Evolutionary conservation across 306 rosid genomes (phyloP).

Genomic region (Pyrus pyrifolia): DNA sequence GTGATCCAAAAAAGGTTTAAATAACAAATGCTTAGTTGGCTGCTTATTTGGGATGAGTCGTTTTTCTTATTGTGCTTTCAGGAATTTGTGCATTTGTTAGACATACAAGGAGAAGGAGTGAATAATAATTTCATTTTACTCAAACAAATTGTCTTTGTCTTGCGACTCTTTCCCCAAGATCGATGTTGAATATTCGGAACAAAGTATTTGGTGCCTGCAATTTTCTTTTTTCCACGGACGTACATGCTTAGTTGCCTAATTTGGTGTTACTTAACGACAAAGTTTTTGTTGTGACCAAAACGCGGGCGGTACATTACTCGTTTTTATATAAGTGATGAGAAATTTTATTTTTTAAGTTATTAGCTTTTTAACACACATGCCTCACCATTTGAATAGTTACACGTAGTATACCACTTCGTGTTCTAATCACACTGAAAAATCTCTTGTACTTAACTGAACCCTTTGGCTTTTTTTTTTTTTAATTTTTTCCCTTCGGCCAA

Average conservation of each 20-base stretch:
- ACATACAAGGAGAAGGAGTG: neutral
- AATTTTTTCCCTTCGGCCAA: neutral
- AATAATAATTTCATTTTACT: neutral
- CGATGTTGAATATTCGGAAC: neutral
- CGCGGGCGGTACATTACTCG: rapidly evolving
- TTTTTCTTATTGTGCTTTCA: neutral
- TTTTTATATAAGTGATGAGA: too few species aligned
- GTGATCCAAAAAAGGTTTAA: neutral
- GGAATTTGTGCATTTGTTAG: neutral
- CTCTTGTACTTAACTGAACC: neutral
- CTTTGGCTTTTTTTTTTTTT: too few species aligned
- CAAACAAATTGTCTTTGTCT: neutral
- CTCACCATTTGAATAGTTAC: too few species aligned
- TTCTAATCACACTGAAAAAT: too few species aligned
- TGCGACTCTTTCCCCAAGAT: neutral
- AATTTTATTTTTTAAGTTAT: too few species aligned
- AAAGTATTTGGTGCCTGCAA: neutral
- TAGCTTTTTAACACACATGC: too few species aligned
- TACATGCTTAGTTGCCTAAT: neutral
- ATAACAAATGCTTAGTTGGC: neutral
- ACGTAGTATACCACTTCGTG: rapidly evolving
- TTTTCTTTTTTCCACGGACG: too few species aligned
- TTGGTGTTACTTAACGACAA: neutral
- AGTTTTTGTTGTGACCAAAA: too few species aligned
- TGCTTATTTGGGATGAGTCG: neutral